A percentile compares a stretch with the other conserved stretches of the same genome.
Conservation (phyloP, 148 eudicot species). For the Diospyros kaki region DNA sequence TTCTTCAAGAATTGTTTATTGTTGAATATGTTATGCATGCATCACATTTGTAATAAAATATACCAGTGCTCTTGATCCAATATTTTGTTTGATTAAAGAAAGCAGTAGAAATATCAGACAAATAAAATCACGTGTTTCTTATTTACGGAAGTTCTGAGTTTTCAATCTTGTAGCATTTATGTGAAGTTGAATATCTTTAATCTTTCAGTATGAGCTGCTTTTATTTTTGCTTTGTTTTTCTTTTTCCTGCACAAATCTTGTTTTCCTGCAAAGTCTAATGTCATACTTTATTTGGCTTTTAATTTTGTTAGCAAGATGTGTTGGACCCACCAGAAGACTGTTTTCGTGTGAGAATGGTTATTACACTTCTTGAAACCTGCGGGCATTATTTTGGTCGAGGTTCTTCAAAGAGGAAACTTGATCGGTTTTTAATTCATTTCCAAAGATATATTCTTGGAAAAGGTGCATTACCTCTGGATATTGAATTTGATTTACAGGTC, state of each 20-base stretch:
- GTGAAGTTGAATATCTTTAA: neutral
- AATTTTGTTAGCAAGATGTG: slow-evolving; percentile 55
- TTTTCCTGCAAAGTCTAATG: neutral
- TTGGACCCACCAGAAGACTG: slow-evolving; percentile 97
- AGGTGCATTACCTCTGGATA: slow-evolving; percentile 84
- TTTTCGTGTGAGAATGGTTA: slow-evolving; percentile 85
- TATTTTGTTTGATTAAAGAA: neutral
- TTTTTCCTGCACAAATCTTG: neutral
- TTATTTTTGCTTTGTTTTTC: neutral
- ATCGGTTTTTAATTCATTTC: slow-evolving; percentile 84
- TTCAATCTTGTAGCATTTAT: neutral
- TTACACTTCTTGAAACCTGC: slow-evolving; percentile 92
- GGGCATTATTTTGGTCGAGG: slow-evolving; percentile 97
- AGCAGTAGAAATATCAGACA: neutral
- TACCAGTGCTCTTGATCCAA: neutral
- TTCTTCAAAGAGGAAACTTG: slow-evolving; percentile 88
- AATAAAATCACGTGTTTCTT: neutral
- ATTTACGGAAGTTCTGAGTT: neutral
- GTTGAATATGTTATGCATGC: neutral
- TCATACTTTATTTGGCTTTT: slow-evolving; percentile 2
- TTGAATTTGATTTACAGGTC: slow-evolving; percentile 97
- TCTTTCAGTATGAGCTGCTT: neutral
- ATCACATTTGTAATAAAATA: neutral
- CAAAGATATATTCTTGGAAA: slow-evolving; percentile 83
- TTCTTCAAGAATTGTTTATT: neutral